Evolutionary conservation across 2,329 filamentous ascomycete genomes (phyloP).

Genomic region (Chaetomium sp.): DNA sequence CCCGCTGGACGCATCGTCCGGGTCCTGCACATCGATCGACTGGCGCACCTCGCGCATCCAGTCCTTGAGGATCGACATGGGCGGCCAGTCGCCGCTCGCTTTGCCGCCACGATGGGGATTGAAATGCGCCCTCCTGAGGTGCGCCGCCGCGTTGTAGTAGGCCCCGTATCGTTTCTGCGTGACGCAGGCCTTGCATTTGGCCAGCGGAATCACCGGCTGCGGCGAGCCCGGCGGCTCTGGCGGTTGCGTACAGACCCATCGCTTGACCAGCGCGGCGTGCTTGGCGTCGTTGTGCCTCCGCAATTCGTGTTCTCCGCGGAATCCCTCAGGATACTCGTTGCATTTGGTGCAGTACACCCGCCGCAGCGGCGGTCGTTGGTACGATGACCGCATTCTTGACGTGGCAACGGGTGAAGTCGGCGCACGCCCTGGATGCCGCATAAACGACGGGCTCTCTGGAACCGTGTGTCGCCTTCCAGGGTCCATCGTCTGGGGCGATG

Average conservation of each 20-base stretch:
- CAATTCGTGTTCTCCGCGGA: conserved; percentile 84
- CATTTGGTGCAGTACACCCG: conserved; percentile 74
- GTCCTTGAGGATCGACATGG: conserved; percentile 51
- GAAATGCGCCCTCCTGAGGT: conserved; percentile 51
- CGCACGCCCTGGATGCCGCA: conserved; percentile 33
- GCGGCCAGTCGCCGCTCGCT: conserved; percentile 52
- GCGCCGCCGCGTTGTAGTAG: conserved; percentile 55
- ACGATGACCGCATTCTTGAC: conserved; percentile 37
- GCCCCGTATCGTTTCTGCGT: conserved; percentile 52
- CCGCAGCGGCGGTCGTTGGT: conserved; percentile 53
- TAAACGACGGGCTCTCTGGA: conserved; percentile 39
- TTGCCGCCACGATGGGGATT: conserved; percentile 50
- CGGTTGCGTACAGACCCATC: conserved; percentile 52
- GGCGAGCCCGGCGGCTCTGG: conserved; percentile 33
- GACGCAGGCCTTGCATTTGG: conserved; percentile 51
- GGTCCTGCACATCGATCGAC: conserved; percentile 39
- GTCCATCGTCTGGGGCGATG: conserved; percentile 30
- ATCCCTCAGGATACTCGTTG: conserved; percentile 76
- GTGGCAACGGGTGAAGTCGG: conserved; percentile 38
- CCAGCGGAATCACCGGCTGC: conserved; percentile 45
- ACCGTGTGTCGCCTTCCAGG: conserved; percentile 40
- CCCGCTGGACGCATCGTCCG: conserved; percentile 45
- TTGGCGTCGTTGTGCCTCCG: conserved; percentile 59
- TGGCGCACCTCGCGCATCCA: conserved; percentile 56
- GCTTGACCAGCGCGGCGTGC: conserved; percentile 48